A percentile compares a stretch with the other conserved stretches of the same genome.
These are phyloP conservation scores for Clavispora vitiphila DNA, from an alignment of 805 yeast genomes.

Conservation along the genomic window DNA sequence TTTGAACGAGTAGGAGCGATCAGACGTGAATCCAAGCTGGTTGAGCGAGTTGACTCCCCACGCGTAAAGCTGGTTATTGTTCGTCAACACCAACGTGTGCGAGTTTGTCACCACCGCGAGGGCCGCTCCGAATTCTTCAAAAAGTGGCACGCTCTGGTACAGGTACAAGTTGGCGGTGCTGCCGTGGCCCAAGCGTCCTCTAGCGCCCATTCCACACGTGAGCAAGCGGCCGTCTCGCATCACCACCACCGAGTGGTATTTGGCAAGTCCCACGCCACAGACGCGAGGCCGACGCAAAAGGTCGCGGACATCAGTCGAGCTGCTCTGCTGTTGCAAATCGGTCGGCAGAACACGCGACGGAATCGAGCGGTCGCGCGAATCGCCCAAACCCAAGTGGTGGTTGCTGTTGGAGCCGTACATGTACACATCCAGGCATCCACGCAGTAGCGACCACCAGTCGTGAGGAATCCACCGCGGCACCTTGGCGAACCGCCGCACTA, in stretches of 20 bases:
- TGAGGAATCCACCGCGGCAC: slow-evolving; percentile 7
- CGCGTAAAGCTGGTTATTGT: slow-evolving; percentile 50
- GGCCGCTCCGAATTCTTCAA: slow-evolving; percentile 15
- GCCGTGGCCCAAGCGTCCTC: slow-evolving; percentile 67
- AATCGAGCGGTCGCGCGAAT: slow-evolving; percentile 41
- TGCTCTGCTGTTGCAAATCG: neutral
- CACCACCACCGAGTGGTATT: slow-evolving; percentile 58
- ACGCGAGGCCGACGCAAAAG: slow-evolving; percentile 37
- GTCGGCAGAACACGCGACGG: slow-evolving; percentile 32
- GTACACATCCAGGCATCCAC: slow-evolving; percentile 57
- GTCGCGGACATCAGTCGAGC: slow-evolving; percentile 8
- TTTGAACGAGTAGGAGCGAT: slow-evolving; percentile 11
- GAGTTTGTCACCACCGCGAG: slow-evolving; percentile 50
- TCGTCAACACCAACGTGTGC: slow-evolving; percentile 59
- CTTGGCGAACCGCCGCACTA: slow-evolving; percentile 15
- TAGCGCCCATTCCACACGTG: slow-evolving; percentile 61
- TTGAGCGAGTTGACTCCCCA: slow-evolving; percentile 75
- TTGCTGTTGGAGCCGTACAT: slow-evolving; percentile 62
- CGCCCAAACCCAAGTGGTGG: slow-evolving; percentile 63
- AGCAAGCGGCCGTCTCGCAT: slow-evolving; percentile 53
- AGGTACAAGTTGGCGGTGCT: slow-evolving; percentile 34
- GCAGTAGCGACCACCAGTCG: slow-evolving; percentile 38
- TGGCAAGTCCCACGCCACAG: slow-evolving; percentile 49
- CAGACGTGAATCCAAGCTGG: slow-evolving; percentile 52
- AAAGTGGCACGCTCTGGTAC: slow-evolving; percentile 39